These are phyloP conservation scores for Rhodotorula graminis DNA, from an alignment of 768 basidiomycete genomes.

Conservation along the genomic window DNA sequence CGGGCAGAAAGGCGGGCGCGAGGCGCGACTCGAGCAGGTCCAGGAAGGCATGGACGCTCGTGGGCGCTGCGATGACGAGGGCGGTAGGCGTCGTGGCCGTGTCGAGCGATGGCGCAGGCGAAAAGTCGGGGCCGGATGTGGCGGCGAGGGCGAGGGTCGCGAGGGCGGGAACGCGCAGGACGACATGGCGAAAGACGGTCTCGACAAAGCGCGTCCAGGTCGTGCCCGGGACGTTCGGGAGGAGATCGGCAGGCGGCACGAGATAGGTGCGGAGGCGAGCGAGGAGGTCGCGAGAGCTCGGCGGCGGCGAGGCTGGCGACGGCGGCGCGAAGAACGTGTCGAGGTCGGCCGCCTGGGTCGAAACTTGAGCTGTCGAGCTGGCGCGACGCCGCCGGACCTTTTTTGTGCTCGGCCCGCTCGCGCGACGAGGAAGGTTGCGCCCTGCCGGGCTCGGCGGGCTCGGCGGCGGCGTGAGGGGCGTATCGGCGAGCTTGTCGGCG, in stretches of 20 bases:
- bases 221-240: not conserved
- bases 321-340: slow-evolving; percentile 15
- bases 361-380: not conserved
- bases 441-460: slow-evolving; percentile 7
- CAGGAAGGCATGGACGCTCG: slow-evolving; percentile 18
- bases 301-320: not conserved
- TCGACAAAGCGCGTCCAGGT: slow-evolving; percentile 20
- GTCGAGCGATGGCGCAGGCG: too few species aligned
- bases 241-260: slow-evolving; percentile 15
- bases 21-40: slow-evolving; percentile 24
- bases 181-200: slow-evolving; percentile 29
- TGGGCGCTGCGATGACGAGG: not conserved
- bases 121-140: not conserved
- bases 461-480: slow-evolving; percentile 23
- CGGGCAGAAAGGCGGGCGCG: not conserved
- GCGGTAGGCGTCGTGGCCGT: not conserved
- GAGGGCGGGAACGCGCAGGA: slow-evolving; percentile 20
- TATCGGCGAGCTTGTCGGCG: not conserved
- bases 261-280: slow-evolving; percentile 18
- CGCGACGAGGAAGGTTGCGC: not conserved
- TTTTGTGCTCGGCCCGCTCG: not conserved
- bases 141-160: slow-evolving; percentile 22
- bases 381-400: not conserved
- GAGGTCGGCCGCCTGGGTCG: not conserved
- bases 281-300: slow-evolving; percentile 12